Evolutionary conservation across 371 early-diverging fungal genomes (phyloP).

Genomic region (Sporodiniella umbellata): DNA sequence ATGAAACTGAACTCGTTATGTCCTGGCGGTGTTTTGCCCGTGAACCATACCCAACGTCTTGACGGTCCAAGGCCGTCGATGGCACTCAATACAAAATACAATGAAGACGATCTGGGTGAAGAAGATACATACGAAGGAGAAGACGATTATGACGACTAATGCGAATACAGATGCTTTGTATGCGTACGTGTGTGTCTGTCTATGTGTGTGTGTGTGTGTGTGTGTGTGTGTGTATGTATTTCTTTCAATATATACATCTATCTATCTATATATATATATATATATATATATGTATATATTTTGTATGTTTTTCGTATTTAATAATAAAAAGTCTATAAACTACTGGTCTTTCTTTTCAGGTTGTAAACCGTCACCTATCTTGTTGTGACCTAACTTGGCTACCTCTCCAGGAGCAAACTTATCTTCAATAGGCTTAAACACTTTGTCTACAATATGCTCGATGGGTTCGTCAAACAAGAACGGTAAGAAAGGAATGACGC

Average conservation of each 20-base stretch:
- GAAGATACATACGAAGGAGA: constrained; percentile 8
- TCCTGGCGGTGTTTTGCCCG: constrained; percentile 20
- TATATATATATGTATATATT: too few relatives aligned
- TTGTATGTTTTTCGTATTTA: too few relatives aligned
- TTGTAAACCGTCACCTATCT: constrained; percentile 21
- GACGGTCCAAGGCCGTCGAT: background rate
- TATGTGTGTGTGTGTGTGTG: too few relatives aligned
- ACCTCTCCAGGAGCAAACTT: constrained; percentile 9
- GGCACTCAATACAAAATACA: background rate
- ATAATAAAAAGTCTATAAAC: background rate
- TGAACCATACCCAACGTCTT: background rate
- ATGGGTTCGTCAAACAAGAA: constrained; percentile 73
- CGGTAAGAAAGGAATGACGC: constrained; percentile 68
- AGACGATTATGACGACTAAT: background rate
- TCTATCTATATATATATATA: too few relatives aligned
- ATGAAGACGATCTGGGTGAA: constrained; percentile 7
- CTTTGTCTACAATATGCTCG: constrained; percentile 62
- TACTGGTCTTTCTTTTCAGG: constrained; percentile 7
- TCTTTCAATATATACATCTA: too few relatives aligned
- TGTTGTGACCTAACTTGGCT: constrained; percentile 25
- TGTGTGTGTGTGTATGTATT: too few relatives aligned
- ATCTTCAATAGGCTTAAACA: constrained; percentile 54
- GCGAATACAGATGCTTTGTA: too few relatives aligned
- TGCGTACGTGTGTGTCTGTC: too few relatives aligned
- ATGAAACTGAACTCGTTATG: constrained; percentile 22